Base-by-base conservation (phyloP, 805 yeast genomes). In the Phaffomyces opuntiae region DNA sequence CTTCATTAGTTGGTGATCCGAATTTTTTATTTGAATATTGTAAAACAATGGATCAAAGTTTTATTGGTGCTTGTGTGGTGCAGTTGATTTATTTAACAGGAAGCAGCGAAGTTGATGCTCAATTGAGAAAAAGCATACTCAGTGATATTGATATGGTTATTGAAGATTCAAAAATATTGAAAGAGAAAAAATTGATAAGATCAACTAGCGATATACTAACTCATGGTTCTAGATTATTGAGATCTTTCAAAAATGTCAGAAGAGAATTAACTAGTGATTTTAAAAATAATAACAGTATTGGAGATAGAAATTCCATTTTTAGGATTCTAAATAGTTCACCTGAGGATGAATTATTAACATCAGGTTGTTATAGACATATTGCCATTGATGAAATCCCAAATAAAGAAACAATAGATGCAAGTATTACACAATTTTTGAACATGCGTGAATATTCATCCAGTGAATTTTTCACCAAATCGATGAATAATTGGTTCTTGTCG, bases 111-210 rank as follows among this genome's bases (percentile, higher is more conserved):
- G 21, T 36, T 3, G 17, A 3, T 16, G 43, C 36, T 7, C 24
- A 32, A 12, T 27, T 26, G 3, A 44, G 29, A 21, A 9, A 3
- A 21, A 21, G 4, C 2, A 35, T 39, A 7, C 14, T 35, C 13
- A 32, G 35, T 14, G 43, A 44, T n/a, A 19, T 35, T 25, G 43
- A 44, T 9, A 35, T 39, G 42, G 17, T 44, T n/a, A 19, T 39
- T 9, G 21, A 17, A 13, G 46, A 44, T 21, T 13, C 39, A 31
- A 11, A 19, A 13, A 16, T 17, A 5, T 17, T 44, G 14, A 21
- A 36, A 11, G 19, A 19, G 4, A 38, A 31, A 27, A n/a, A 16
- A 3, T n/a, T 39, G 6, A 33, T 39, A 7, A 34, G 17, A 36
- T 12, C 34, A 27, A 36, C 35, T 4, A 32, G 5, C 4, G 12